phyloP scores from a whole-genome alignment of 176 grass and related monocot species.

The Carex pumila region DNA sequence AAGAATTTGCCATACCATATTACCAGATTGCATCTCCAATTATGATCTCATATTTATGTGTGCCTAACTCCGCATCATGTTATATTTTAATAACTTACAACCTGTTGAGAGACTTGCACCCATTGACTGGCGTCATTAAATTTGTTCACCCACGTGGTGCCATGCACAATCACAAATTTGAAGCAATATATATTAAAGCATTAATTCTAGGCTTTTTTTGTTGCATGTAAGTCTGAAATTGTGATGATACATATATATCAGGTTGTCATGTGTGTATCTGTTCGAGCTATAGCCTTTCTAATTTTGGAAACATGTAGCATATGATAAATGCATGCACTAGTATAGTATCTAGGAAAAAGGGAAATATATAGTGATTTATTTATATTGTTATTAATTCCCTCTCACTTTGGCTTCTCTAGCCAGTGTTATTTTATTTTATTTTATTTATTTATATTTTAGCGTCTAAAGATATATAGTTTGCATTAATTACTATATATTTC shows the following conservation, averaged over 20 bases:
- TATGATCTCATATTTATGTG: not conserved
- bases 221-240: not conserved
- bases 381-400: too few relatives aligned
- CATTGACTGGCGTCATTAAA: not conserved
- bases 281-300: not conserved
- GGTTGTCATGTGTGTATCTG: not conserved
- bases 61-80: not conserved
- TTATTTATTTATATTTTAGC: too few relatives aligned
- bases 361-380: too few relatives aligned
- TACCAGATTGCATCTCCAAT: not conserved
- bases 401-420: too few relatives aligned
- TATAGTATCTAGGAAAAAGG: too few relatives aligned
- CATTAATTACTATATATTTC: too few relatives aligned
- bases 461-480: too few relatives aligned
- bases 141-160: not conserved
- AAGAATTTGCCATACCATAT: not conserved
- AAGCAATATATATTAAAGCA: not conserved
- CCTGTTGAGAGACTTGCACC: not conserved
- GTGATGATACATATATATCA: not conserved
- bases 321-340: too few relatives aligned
- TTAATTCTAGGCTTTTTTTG: not conserved
- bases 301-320: not conserved
- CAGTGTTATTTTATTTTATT: too few relatives aligned
- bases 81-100: not conserved
- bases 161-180: not conserved